Conservation (phyloP, 2,329 filamentous ascomycete genomes). For the Talaromyces pinophilus region DNA sequence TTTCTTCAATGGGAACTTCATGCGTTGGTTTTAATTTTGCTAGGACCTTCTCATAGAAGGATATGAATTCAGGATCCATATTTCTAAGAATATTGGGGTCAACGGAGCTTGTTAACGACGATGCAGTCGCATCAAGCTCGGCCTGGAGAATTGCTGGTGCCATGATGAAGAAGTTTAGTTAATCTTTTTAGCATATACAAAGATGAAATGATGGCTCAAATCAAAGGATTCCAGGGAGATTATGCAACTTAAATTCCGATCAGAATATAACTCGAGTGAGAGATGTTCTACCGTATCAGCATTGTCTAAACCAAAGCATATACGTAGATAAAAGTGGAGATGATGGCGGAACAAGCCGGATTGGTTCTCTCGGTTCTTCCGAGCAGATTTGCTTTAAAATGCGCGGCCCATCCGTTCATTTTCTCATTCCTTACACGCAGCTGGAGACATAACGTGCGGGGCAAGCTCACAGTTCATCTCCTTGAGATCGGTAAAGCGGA, state of each 20-base stretch:
- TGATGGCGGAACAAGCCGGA: not conserved
- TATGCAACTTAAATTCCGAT: not conserved
- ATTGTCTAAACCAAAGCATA: not conserved
- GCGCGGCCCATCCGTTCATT: not conserved
- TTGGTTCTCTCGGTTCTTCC: slow-evolving; percentile 3
- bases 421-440: not conserved
- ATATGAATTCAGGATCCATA: slow-evolving; percentile 10
- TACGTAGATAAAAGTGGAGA: not conserved
- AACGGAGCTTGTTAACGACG: not conserved
- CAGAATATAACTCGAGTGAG: not conserved
- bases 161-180: not conserved
- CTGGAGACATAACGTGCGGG: not conserved
- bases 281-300: not conserved
- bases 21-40: slow-evolving; percentile 32
- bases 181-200: not conserved
- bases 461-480: not conserved
- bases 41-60: not conserved
- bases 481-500: not conserved
- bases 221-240: not conserved
- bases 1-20: slow-evolving; percentile 44
- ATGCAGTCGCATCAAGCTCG: not conserved
- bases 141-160: not conserved
- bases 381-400: not conserved
- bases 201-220: not conserved
- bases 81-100: not conserved